phyloP scores from a whole-genome alignment of 306 rosid genomes.

The Cyamopsis tetragonoloba region DNA sequence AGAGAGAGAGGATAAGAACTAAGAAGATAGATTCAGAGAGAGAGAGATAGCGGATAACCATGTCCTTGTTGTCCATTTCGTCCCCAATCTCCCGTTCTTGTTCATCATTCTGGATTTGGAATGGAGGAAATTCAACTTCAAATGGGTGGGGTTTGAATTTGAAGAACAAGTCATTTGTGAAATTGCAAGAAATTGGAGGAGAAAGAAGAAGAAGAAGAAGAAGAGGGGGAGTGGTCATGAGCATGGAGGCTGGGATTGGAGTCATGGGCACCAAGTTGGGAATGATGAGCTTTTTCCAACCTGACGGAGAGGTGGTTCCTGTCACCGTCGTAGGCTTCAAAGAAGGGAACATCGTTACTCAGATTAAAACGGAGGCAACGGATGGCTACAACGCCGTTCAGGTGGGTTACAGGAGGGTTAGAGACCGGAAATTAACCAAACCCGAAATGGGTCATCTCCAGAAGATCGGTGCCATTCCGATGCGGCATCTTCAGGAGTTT shows the following conservation, averaged over 20 bases:
- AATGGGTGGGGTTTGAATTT: too few species aligned
- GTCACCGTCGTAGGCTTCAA: slow-evolving; percentile 92
- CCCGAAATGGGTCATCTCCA: slow-evolving; percentile 87
- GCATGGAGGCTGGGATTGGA: slow-evolving; percentile 90
- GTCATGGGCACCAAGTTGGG: slow-evolving; percentile 93
- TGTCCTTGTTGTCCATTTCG: slow-evolving; percentile 4
- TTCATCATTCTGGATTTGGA: too few species aligned
- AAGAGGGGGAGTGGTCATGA: slow-evolving; percentile 39
- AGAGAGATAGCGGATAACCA: not conserved
- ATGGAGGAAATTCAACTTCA: too few species aligned
- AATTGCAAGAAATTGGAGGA: not conserved
- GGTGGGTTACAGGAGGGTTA: slow-evolving; percentile 73
- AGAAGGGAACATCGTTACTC: slow-evolving; percentile 92
- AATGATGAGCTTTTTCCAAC: slow-evolving; percentile 85
- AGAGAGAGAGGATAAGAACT: not conserved
- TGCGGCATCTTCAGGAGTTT: slow-evolving; percentile 96
- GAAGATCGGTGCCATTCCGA: slow-evolving; percentile 75
- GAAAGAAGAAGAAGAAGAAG: not conserved
- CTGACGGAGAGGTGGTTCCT: slow-evolving; percentile 69
- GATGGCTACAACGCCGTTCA: slow-evolving; percentile 85
- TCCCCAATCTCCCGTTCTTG: not conserved
- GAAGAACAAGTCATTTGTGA: slow-evolving; percentile 15
- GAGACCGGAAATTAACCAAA: slow-evolving; percentile 78
- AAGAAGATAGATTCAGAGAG: not conserved
- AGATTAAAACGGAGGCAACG: slow-evolving; percentile 71